These are phyloP conservation scores for Fusarium compactum DNA, from an alignment of 2,329 filamentous ascomycete species.

Conservation along the genomic window DNA sequence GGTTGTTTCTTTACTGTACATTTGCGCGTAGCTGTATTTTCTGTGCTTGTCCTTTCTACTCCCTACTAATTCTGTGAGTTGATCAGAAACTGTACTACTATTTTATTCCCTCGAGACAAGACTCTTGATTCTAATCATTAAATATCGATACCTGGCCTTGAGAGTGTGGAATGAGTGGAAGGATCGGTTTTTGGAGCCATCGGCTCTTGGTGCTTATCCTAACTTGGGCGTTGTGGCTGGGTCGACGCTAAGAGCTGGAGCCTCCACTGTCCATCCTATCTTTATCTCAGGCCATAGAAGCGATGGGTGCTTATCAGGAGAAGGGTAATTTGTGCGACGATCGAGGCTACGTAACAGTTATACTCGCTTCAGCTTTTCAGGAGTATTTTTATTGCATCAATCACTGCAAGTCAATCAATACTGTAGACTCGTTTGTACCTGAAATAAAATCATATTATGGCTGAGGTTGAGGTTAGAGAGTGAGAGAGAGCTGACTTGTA, in stretches of 20 bases:
- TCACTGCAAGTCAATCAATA: not conserved
- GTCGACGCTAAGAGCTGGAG: slow-evolving; percentile 32
- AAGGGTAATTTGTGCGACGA: slow-evolving; percentile 1
- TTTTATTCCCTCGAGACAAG: not conserved
- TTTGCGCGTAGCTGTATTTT: not conserved
- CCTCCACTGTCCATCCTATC: slow-evolving; percentile 29
- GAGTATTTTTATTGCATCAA: not conserved
- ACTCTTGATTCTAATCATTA: not conserved
- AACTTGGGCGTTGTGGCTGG: slow-evolving; percentile 35
- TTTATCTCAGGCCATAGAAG: slow-evolving; percentile 35
- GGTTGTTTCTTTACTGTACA: slow-evolving; percentile 10
- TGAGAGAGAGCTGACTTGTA: not conserved
- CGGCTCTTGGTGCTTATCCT: not conserved
- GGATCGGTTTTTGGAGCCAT: slow-evolving; percentile 13
- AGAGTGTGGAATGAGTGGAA: slow-evolving; percentile 30
- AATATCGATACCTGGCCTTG: slow-evolving; percentile 10
- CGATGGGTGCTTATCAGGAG: slow-evolving; percentile 23
- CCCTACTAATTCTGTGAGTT: not conserved
- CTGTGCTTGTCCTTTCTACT: not conserved
- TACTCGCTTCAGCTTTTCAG: not conserved
- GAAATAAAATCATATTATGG: not conserved
- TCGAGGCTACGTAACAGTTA: not conserved
- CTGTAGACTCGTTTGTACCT: not conserved
- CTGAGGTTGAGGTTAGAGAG: not conserved
- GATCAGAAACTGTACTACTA: not conserved